Conservation (phyloP, 2,329 filamentous ascomycete species). For the Penicillium sp. region DNA sequence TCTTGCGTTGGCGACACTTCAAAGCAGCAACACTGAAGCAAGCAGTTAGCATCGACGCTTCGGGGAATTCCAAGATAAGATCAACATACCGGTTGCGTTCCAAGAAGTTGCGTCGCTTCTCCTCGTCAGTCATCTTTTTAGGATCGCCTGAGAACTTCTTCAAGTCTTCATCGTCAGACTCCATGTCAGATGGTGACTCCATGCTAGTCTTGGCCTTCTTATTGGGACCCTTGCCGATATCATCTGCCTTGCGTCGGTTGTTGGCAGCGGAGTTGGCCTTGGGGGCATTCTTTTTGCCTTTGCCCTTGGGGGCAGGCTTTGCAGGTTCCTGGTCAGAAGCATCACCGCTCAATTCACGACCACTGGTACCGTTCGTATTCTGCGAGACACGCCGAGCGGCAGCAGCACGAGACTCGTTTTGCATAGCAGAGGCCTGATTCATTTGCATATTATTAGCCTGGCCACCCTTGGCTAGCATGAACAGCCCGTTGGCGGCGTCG, state of each 20-base stretch:
- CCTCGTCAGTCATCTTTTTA: slow-evolving; percentile 94
- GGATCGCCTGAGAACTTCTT: slow-evolving; percentile 51
- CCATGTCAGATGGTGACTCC: slow-evolving; percentile 41
- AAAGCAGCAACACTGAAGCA: slow-evolving; percentile 74
- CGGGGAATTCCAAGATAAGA: background rate
- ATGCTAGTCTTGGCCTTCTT: slow-evolving; percentile 67
- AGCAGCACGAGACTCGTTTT: slow-evolving; percentile 42
- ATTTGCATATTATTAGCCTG: slow-evolving; percentile 51
- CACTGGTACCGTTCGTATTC: slow-evolving; percentile 46
- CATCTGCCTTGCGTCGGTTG: slow-evolving; percentile 72
- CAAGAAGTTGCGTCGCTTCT: slow-evolving; percentile 96
- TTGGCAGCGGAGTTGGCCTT: slow-evolving; percentile 49
- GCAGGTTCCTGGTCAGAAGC: slow-evolving; percentile 64
- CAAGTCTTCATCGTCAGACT: slow-evolving; percentile 48
- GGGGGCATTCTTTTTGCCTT: slow-evolving; percentile 60
- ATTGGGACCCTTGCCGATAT: slow-evolving; percentile 61
- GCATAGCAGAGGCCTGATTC: slow-evolving; percentile 33
- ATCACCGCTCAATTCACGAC: slow-evolving; percentile 63
- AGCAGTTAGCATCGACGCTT: slow-evolving; percentile 21
- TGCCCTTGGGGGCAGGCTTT: slow-evolving; percentile 60
- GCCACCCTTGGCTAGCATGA: slow-evolving; percentile 69
- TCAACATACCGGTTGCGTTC: slow-evolving; percentile 79
- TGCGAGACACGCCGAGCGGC: slow-evolving; percentile 40
- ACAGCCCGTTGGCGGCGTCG: slow-evolving; percentile 89
- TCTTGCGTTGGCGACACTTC: slow-evolving; percentile 96